These are phyloP conservation scores for Dendrostoma leiphaemia DNA, from an alignment of 2,329 filamentous ascomycete species.

Conservation along the genomic window DNA sequence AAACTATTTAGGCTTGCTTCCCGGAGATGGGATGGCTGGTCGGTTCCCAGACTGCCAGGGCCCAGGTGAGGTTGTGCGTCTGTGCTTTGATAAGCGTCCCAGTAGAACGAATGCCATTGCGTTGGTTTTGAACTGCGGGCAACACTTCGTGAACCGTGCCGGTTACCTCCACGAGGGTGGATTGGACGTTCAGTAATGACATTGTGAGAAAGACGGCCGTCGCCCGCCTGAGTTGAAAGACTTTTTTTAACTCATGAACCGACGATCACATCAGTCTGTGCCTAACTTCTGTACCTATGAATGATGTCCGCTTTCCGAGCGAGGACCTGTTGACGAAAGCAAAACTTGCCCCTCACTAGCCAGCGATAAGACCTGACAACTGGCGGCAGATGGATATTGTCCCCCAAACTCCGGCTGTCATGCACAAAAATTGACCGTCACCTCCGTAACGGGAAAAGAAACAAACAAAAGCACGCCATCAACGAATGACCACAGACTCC, in stretches of 20 bases:
- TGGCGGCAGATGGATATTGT: not conserved
- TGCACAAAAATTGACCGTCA: not conserved
- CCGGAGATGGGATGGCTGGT: not conserved
- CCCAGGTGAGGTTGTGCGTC: too few relatives aligned
- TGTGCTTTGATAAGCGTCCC: not conserved
- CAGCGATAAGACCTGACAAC: not conserved
- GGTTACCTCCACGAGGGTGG: not conserved
- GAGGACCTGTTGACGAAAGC: not conserved
- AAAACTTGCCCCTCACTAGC: conserved; percentile 2
- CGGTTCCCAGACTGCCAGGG: too few relatives aligned
- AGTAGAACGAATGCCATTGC: not conserved
- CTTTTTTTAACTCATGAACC: not conserved
- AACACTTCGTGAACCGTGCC: not conserved
- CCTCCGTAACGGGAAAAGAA: not conserved
- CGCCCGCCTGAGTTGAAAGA: not conserved
- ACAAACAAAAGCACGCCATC: not conserved
- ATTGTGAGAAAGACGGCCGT: not conserved
- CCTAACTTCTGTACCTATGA: not conserved
- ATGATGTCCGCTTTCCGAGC: not conserved
- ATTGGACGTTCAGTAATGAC: not conserved
- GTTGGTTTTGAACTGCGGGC: not conserved
- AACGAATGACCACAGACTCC: not conserved
- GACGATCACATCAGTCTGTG: not conserved
- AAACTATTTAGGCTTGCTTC: not conserved
- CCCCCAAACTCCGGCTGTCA: not conserved